phyloP scores from a whole-genome alignment of 1,284 basidiomycete genomes.

The Sporisorium iseilematis-ciliati region DNA sequence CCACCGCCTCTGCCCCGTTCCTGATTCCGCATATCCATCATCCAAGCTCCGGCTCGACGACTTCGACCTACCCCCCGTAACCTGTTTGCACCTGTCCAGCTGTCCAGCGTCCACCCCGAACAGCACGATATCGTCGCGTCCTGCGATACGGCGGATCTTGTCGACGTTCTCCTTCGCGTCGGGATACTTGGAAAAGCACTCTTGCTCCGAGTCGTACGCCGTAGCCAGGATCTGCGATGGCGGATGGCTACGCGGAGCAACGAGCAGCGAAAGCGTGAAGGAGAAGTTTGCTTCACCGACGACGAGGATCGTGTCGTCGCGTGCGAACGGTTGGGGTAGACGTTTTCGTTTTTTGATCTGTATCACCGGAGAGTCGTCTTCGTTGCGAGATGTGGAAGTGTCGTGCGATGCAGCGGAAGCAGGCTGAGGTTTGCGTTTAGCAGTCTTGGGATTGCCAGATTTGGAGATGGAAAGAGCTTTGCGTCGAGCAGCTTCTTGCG shows the following conservation, averaged over 20 bases:
- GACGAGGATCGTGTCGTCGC: constrained; percentile 83
- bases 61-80: constrained; percentile 57
- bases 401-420: background rate
- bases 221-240: constrained; percentile 84
- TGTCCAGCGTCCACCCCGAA: constrained; percentile 88
- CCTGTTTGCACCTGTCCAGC: constrained; percentile 75
- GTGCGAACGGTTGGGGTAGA: constrained; percentile 77
- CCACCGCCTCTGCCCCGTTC: constrained; percentile 73
- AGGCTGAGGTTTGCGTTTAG: constrained; percentile 14
- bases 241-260: constrained; percentile 71
- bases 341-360: constrained; percentile 19
- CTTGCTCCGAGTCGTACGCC: constrained; percentile 83
- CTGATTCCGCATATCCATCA: constrained; percentile 2
- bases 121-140: constrained; percentile 78
- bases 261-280: constrained; percentile 82
- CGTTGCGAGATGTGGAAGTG: background rate
- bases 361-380: background rate
- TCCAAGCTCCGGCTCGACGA: constrained; percentile 10
- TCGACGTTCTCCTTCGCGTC: constrained; percentile 78
- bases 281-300: constrained; percentile 95
- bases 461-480: constrained; percentile 48
- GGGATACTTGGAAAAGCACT: constrained; percentile 86
- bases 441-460: constrained; percentile 18
- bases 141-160: constrained; percentile 52
- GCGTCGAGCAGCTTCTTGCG: constrained; percentile 50